Evolutionary conservation across 306 rosid species (phyloP).

Genomic region (Acmispon strigosus): DNA sequence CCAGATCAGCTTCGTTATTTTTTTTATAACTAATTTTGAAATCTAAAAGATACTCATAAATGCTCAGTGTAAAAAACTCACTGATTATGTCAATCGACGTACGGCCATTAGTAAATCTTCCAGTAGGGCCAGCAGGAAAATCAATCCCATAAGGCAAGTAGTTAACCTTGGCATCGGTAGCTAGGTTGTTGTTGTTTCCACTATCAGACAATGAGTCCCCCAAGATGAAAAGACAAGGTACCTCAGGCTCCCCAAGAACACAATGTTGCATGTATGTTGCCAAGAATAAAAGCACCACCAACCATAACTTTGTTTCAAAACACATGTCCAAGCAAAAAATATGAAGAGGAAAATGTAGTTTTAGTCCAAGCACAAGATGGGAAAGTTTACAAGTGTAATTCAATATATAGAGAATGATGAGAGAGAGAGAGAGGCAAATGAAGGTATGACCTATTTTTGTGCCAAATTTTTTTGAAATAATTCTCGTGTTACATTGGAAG

Average conservation of each 20-base stretch:
- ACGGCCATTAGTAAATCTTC: slow-evolving; percentile 62
- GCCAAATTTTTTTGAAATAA: not conserved
- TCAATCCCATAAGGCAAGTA: slow-evolving; percentile 57
- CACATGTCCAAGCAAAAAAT: not conserved
- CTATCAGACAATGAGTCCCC: slow-evolving; percentile 61
- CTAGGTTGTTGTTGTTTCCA: slow-evolving; percentile 49
- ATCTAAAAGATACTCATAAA: too few species aligned
- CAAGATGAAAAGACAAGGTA: slow-evolving; percentile 56
- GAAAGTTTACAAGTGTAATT: not conserved
- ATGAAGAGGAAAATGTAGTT: not conserved
- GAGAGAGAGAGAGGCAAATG: not conserved
- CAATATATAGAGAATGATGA: not conserved
- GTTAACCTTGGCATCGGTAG: slow-evolving; percentile 31
- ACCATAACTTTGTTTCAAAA: slow-evolving; percentile 8
- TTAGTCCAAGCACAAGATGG: not conserved
- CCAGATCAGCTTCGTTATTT: too few species aligned
- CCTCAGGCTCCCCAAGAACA: slow-evolving; percentile 25
- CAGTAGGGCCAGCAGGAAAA: slow-evolving; percentile 38
- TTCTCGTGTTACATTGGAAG: not conserved
- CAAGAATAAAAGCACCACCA: not conserved
- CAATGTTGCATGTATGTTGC: not conserved
- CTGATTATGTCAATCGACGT: slow-evolving; percentile 23
- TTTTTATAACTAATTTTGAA: too few species aligned
- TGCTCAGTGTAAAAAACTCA: not conserved
- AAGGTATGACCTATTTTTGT: not conserved